phyloP scores from a whole-genome alignment of 768 basidiomycete genomes.

The Kwoniella europaea region DNA sequence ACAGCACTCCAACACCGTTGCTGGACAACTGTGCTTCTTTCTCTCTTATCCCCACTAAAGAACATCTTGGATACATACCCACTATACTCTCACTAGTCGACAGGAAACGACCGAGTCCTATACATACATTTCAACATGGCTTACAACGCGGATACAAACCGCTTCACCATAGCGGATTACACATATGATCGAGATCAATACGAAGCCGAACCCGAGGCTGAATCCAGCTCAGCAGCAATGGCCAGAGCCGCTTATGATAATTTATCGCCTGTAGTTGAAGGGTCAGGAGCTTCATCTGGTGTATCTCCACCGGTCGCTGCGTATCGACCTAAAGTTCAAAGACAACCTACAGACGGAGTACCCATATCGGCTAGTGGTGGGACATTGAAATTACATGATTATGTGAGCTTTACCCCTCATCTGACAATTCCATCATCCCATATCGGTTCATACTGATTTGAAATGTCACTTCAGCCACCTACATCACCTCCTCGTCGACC shows the following conservation, averaged over 20 bases:
- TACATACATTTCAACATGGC: slow-evolving; percentile 2
- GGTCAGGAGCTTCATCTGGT: neutral
- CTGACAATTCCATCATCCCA: no score
- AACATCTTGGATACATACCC: no score
- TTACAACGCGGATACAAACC: slow-evolving; percentile 18
- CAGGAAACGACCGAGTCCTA: neutral
- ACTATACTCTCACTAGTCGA: neutral
- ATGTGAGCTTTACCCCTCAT: slow-evolving; percentile 5
- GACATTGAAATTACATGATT: slow-evolving; percentile 15
- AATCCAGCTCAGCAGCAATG: slow-evolving; percentile 14
- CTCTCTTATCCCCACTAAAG: no score
- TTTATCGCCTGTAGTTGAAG: neutral
- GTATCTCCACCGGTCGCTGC: neutral
- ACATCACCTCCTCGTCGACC: slow-evolving; percentile 6
- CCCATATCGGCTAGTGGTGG: neutral
- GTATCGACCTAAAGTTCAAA: slow-evolving; percentile 3
- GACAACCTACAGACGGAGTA: slow-evolving; percentile 13
- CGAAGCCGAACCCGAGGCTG: slow-evolving; percentile 12
- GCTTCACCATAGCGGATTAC: slow-evolving; percentile 50
- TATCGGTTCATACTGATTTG: neutral
- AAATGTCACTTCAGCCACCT: slow-evolving; percentile 1
- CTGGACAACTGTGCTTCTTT: slow-evolving; percentile 12
- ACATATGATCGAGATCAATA: slow-evolving; percentile 33
- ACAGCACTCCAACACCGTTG: slow-evolving; percentile 13
- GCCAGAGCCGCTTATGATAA: slow-evolving; percentile 8